Conservation (phyloP, 108 stramenopile genomes). For the Pseudonitzschia pungens region DNA sequence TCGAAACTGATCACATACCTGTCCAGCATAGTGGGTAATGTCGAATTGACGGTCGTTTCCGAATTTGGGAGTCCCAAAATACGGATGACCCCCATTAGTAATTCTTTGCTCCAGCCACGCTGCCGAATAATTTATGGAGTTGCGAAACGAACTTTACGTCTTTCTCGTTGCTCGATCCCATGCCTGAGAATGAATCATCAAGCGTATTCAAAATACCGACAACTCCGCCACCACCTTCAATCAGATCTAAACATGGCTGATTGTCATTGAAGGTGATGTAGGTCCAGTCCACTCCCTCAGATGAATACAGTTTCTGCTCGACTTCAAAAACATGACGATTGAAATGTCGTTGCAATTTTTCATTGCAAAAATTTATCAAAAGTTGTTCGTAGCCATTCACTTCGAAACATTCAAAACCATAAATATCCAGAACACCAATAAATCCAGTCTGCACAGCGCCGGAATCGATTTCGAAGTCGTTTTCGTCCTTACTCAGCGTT, state of each 20-base stretch:
- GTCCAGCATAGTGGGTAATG: constrained; percentile 93
- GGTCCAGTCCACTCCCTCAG: constrained; percentile 95
- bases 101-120: constrained; percentile 52
- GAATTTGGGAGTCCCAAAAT: constrained; percentile 91
- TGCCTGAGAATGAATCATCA: constrained; percentile 90
- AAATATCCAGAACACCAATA: constrained; percentile 97
- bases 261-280: constrained; percentile 99
- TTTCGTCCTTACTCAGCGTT: constrained; percentile 44
- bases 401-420: constrained; percentile 96
- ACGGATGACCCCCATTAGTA: constrained; percentile 50
- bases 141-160: constrained; percentile 89
- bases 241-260: constrained; percentile 92
- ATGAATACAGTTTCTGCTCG: constrained; percentile 88
- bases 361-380: constrained; percentile 95
- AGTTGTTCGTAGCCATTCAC: constrained; percentile 95
- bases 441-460: constrained; percentile 36
- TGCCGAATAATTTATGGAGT: constrained; percentile 81
- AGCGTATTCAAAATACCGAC: constrained; percentile 80
- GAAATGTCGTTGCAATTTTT: constrained; percentile 93
- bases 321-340: constrained; percentile 95
- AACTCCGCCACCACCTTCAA: constrained; percentile 82
- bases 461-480: neutral
- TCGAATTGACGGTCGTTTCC: constrained; percentile 86
- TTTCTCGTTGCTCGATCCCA: constrained; percentile 79
- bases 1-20: constrained; percentile 48